A percentile compares a stretch with the other conserved stretches of the same genome.
Conservation (phyloP, 176 grass and related monocot genomes). For the Stipa capillata region DNA sequence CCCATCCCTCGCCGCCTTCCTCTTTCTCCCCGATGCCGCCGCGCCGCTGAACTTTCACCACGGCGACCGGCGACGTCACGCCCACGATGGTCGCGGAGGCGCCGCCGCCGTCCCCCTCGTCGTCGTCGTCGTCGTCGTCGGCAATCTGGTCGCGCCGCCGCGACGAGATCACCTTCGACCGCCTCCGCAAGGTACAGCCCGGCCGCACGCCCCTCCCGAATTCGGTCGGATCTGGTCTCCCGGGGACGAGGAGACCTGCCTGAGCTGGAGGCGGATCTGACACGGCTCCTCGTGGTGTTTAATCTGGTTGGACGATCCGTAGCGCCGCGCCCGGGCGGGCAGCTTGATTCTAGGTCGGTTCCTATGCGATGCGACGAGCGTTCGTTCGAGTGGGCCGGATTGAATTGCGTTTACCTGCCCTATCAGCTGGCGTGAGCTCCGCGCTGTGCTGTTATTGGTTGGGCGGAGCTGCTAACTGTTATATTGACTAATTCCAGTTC, state of each 20-base stretch:
- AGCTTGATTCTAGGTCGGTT: no score
- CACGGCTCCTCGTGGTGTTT: no score
- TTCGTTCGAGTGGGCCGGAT: not conserved
- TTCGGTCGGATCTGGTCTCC: slow-evolving; percentile 32
- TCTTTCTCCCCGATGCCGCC: no score
- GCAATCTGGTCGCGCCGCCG: slow-evolving; percentile 79
- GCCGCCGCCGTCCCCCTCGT: not conserved
- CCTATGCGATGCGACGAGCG: no score
- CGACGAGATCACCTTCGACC: slow-evolving; percentile 84
- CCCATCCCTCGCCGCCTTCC: no score
- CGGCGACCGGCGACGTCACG: not conserved
- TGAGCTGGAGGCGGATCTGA: no score
- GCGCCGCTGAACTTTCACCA: not conserved
- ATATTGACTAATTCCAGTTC: not conserved
- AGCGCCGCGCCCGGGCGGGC: no score
- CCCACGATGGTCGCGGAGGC: slow-evolving; percentile 20
- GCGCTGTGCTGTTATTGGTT: no score
- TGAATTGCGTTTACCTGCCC: not conserved
- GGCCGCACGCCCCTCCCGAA: not conserved
- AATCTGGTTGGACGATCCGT: no score
- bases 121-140: no score
- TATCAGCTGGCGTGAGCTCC: not conserved
- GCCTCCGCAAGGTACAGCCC: slow-evolving; percentile 65
- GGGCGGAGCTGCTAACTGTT: not conserved
- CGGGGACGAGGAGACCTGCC: no score